Conservation (phyloP, 768 basidiomycete genomes). For the Gymnopilus dilepis region DNA sequence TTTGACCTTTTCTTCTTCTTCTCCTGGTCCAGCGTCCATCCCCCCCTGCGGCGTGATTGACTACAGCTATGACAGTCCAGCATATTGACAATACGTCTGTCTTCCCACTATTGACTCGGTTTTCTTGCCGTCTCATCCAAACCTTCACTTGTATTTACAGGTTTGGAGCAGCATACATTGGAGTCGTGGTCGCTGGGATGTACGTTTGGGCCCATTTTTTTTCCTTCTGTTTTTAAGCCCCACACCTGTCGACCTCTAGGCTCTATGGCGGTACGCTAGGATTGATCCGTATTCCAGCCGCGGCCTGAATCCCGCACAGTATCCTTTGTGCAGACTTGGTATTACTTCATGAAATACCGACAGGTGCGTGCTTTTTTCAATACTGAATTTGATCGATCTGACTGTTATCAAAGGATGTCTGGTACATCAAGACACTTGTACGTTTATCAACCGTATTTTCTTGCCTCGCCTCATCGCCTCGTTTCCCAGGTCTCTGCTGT, state of each 20-base stretch:
- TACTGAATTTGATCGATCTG: slow-evolving; percentile 8
- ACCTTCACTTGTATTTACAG: slow-evolving; percentile 33
- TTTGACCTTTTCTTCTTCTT: slow-evolving; percentile 20
- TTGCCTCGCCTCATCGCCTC: not conserved
- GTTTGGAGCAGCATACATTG: slow-evolving; percentile 57
- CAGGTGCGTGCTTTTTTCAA: slow-evolving; percentile 33
- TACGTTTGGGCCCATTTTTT: slow-evolving; percentile 29
- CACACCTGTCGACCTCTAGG: slow-evolving; percentile 29
- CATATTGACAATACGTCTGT: slow-evolving; percentile 32
- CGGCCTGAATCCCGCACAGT: slow-evolving; percentile 37
- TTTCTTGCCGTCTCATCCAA: slow-evolving; percentile 3
- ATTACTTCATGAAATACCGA: slow-evolving; percentile 55
- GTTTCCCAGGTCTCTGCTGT: slow-evolving; percentile 47
- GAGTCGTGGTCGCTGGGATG: slow-evolving; percentile 54
- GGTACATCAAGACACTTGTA: slow-evolving; percentile 59
- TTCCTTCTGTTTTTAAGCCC: no score
- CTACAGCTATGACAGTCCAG: slow-evolving; percentile 13
- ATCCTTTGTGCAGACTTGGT: slow-evolving; percentile 61
- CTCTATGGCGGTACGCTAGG: slow-evolving; percentile 55
- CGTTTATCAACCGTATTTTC: slow-evolving; percentile 15
- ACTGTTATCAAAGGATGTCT: slow-evolving; percentile 43
- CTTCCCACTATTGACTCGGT: not conserved
- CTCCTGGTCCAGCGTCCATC: slow-evolving; percentile 8
- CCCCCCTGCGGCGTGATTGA: slow-evolving; percentile 10
- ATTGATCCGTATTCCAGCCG: not conserved